Percentiles rank a stretch among this genome's conserved stretches.
Evolutionary conservation across 2,329 filamentous ascomycete genomes (phyloP).

Genomic region (Lecanosticta acicola): DNA sequence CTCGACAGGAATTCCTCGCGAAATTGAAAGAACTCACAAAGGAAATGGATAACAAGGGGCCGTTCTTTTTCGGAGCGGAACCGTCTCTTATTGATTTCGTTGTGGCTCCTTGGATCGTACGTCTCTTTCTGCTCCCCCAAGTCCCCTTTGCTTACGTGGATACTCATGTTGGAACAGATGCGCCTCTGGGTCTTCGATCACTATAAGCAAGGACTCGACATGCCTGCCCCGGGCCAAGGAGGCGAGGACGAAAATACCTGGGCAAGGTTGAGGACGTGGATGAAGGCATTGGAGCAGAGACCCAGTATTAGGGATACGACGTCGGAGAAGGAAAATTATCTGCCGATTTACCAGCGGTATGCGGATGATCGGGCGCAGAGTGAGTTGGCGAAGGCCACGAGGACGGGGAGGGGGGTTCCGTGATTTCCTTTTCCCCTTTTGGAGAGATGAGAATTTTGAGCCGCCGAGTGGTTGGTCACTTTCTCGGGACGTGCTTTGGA

Average conservation of each 20-base stretch:
- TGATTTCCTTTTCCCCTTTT: too few species aligned
- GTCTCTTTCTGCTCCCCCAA: slow-evolving; percentile 2
- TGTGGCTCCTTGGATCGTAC: slow-evolving; percentile 65
- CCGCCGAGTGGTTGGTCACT: too few species aligned
- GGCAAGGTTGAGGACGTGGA: slow-evolving; percentile 62
- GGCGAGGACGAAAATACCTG: slow-evolving; percentile 54
- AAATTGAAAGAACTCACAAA: slow-evolving; percentile 56
- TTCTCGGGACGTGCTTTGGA: too few species aligned
- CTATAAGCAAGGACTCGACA: slow-evolving; percentile 58
- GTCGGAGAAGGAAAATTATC: slow-evolving; percentile 62
- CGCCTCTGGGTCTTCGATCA: slow-evolving; percentile 69
- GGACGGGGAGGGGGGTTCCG: slow-evolving; percentile 58
- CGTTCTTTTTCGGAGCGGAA: slow-evolving; percentile 61
- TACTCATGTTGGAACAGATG: slow-evolving; percentile 18
- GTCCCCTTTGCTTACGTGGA: not conserved
- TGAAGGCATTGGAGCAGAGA: slow-evolving; percentile 52
- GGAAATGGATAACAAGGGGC: slow-evolving; percentile 58
- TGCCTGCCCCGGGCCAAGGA: slow-evolving; percentile 41
- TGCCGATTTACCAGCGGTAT: slow-evolving; percentile 57
- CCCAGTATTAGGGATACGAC: slow-evolving; percentile 62
- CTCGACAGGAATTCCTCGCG: slow-evolving; percentile 53
- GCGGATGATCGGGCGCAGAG: slow-evolving; percentile 44
- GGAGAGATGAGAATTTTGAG: not conserved
- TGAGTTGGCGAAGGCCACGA: slow-evolving; percentile 45
- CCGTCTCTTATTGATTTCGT: slow-evolving; percentile 66